Evolutionary conservation across 768 basidiomycete species (phyloP).

Genomic region (Podaxis mareebaensis): DNA sequence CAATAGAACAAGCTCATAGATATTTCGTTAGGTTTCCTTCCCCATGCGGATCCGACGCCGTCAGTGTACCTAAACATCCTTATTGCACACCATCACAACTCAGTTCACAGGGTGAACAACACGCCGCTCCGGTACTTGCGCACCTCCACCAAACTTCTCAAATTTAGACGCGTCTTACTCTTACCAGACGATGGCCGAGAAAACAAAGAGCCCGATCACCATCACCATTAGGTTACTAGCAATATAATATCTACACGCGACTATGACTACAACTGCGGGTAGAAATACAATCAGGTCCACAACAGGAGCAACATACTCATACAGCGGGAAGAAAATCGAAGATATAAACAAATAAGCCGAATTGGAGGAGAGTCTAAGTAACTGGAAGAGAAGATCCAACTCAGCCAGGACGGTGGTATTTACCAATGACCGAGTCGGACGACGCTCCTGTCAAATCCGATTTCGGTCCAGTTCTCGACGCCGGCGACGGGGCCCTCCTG

Average conservation of each 20-base stretch:
- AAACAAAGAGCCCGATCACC: too few species aligned
- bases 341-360: too few species aligned
- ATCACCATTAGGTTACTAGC: too few species aligned
- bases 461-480: conserved; percentile 55
- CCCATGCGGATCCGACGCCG: not conserved
- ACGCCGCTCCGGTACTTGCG: too few species aligned
- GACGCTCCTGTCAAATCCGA: conserved; percentile 53
- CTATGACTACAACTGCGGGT: not conserved
- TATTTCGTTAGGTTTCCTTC: not conserved
- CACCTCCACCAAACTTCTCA: too few species aligned
- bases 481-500: conserved; percentile 36
- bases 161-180: too few species aligned
- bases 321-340: too few species aligned
- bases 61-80: not conserved
- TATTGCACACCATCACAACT: not conserved
- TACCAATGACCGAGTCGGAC: conserved; percentile 72
- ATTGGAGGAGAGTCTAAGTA: too few species aligned
- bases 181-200: too few species aligned
- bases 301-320: too few species aligned
- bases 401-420: conserved; percentile 8
- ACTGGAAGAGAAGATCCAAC: not conserved
- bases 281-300: not conserved
- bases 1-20: conserved; percentile 5
- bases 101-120: not conserved
- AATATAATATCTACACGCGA: not conserved